These are phyloP conservation scores for Diphasiastrum complanatum DNA, from an alignment of 83 land plant species.

Conservation along the genomic window DNA sequence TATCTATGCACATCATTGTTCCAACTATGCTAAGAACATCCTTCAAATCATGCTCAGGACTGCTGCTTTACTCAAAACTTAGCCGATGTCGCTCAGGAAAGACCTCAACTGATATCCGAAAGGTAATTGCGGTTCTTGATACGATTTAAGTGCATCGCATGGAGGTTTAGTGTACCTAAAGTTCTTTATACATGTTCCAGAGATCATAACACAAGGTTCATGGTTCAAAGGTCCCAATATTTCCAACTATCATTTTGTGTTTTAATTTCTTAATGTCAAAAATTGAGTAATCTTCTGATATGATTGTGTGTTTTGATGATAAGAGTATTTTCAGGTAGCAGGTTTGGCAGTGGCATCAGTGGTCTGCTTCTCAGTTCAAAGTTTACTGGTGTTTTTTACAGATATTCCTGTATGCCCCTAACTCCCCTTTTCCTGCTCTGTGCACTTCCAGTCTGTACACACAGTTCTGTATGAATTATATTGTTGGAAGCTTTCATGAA, in stretches of 20 bases:
- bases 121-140: constrained; percentile 6
- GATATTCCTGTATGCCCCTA: constrained; percentile 23
- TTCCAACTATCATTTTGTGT: no score
- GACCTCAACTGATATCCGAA: constrained; percentile 25
- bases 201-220: no score
- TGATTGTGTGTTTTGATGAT: background rate
- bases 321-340: constrained; percentile 25
- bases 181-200: no score
- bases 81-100: constrained; percentile 22
- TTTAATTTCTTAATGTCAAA: no score
- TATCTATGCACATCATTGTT: no score
- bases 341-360: constrained; percentile 31
- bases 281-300: background rate
- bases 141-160: background rate
- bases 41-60: constrained; percentile 19
- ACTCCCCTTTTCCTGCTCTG: background rate
- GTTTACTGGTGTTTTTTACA: constrained; percentile 18
- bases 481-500: no score
- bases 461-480: no score
- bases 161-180: background rate
- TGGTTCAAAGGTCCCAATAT: no score
- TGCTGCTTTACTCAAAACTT: constrained; percentile 23
- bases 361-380: constrained; percentile 26
- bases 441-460: no score
- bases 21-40: no score